Evolutionary conservation across 495 filamentous ascomycete genomes (phyloP), one percentile per base, ranked within the genome.

Genomic region (Clohesyomyces aquaticus): DNA sequence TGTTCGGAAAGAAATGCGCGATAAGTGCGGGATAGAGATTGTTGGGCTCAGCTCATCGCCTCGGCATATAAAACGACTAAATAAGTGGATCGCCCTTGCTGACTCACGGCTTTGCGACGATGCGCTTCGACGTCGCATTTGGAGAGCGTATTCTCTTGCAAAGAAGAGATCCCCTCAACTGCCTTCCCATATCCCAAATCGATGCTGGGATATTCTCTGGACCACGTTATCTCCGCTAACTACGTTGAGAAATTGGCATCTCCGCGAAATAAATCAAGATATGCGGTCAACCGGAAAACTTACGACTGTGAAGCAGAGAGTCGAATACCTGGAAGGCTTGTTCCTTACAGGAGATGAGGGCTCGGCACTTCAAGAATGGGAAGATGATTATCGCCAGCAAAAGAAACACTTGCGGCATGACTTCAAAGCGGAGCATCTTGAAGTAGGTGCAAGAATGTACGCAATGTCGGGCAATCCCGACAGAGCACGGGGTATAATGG

Each of bases 151-250:
- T 32, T 41, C 26, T n/a, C 27, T 54, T 2, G 59, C 55, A 3
- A 68, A 68, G 51, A 25, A 42, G 16, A 21, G 4, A 2, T 21
- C 16, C 8, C 32, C 8, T 22, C 11, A 43, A 10, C 52, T 55
- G 2, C 52, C 35, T 43, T 26, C 4, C 3, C n/a, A n/a, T 25
- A 46, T 70, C 4, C 53, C 67, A 22, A n/a, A 62, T 12, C 22
- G 25, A 42, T 52, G 52, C 14, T 70, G 67, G 67, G 55, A 63
- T 21, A 35, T 63, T 11, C 50, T 70, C 3, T 70, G 62, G 62
- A 43, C 35, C 22, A 58, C 25, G 1, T 63, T 58, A 29, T 55
- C n/a, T n/a, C n/a, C 62, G 9, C 26, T 54, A 12, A 11, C 8
- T 1, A 50, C 26, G 6, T 28, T 32, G 8, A 6, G 12, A 9